These are phyloP conservation scores for Crucihimalaya himalaica DNA, from an alignment of 345 rosid species.

Conservation along the genomic window DNA sequence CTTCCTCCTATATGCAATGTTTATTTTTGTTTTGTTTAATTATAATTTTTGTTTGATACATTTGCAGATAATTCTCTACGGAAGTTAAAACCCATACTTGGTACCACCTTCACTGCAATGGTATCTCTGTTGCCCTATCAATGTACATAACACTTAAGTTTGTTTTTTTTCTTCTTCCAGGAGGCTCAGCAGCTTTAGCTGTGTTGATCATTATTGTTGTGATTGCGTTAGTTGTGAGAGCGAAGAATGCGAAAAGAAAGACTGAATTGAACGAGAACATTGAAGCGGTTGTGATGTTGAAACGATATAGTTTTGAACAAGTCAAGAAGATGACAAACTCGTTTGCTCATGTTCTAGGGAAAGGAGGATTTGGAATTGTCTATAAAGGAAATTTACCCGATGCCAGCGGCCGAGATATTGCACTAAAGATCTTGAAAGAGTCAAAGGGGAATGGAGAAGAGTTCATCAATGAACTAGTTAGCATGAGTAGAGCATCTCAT, in stretches of 20 bases:
- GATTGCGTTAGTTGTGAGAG: conserved; percentile 21
- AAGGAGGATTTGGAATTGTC: conserved; percentile 46
- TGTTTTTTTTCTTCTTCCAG: conserved; percentile 2
- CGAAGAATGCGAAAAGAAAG: background rate
- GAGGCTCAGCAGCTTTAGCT: conserved; percentile 12
- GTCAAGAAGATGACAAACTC: conserved; percentile 43
- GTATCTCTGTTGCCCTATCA: background rate
- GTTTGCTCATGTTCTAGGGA: conserved; percentile 40
- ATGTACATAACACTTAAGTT: background rate
- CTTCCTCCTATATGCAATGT: background rate
- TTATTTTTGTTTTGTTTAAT: background rate
- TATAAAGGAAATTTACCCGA: conserved; percentile 39
- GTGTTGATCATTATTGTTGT: conserved; percentile 1
- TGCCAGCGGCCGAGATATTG: conserved; percentile 39
- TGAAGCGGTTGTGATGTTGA: conserved; percentile 33
- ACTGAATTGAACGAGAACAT: conserved; percentile 20
- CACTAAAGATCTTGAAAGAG: conserved; percentile 41
- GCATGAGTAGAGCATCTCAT: conserved; percentile 59
- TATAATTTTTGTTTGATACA: background rate
- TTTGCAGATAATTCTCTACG: conserved; percentile 16
- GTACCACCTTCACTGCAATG: conserved; percentile 8
- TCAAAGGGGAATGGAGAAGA: conserved; percentile 48
- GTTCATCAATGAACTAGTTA: conserved; percentile 50
- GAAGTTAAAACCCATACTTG: conserved; percentile 30
- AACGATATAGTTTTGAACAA: conserved; percentile 35